Evolutionary conservation across 306 rosid species (phyloP).

Genomic region (Ammopiptanthus mongolicus): DNA sequence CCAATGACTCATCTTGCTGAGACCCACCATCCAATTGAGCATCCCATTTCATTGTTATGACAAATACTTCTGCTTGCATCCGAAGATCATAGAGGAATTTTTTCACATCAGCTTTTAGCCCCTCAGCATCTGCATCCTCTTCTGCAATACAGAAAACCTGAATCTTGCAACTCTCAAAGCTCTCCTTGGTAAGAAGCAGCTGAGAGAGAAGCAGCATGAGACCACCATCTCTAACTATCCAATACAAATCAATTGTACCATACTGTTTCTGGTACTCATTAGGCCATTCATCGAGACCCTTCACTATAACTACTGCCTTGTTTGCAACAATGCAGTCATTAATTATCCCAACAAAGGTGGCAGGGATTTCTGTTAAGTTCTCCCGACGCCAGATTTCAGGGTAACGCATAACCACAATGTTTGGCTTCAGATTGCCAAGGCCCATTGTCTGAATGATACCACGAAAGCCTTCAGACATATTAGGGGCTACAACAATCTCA

Average conservation of each 20-base stretch:
- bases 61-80: conserved; percentile 98
- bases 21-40: conserved; percentile 52
- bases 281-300: conserved; percentile 99
- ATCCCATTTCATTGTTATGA: conserved; percentile 86
- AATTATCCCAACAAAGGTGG: conserved; percentile 85
- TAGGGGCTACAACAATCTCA: conserved; percentile 96
- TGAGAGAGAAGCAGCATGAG: conserved; percentile 98
- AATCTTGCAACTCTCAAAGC: conserved; percentile 94
- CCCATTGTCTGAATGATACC: conserved; percentile 99
- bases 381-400: conserved; percentile 99
- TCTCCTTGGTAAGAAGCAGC: conserved; percentile 88
- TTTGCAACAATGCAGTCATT: conserved; percentile 94
- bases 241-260: conserved; percentile 91
- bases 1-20: conserved; percentile 76
- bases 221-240: conserved; percentile 99
- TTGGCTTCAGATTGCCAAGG: conserved; percentile 97
- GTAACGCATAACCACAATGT: conserved; percentile 95
- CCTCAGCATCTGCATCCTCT: conserved; percentile 92
- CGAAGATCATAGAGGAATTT: conserved; percentile 95
- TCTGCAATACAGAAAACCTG: conserved; percentile 98
- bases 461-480: conserved; percentile 87
- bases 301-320: conserved; percentile 96
- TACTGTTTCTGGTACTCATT: conserved; percentile 93
- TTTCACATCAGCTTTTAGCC: conserved; percentile 87
- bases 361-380: conserved; percentile 86